Evolutionary conservation across 2,329 filamentous ascomycete species (phyloP), one percentile per base, ranked within the genome.

Genomic region (Sarocladiaceae sp.): DNA sequence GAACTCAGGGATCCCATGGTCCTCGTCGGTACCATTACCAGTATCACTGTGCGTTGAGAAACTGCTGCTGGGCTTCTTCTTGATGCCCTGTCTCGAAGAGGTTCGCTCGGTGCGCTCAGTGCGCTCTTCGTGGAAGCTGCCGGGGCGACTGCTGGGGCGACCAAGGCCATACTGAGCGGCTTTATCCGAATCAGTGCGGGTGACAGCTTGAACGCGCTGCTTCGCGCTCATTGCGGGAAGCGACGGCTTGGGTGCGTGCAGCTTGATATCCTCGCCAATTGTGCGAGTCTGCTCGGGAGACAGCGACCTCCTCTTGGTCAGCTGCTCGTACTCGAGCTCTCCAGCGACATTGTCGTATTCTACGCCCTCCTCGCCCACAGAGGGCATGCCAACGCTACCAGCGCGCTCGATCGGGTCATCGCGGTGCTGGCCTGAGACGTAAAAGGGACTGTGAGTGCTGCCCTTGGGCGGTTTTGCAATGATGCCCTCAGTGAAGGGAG

Each of bases 1-100:
- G 53, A 96, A 93, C 59, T 94, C 87, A 2, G 90, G 90, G 55
- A 96, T 95, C 18, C 90, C 91, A 45, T 89, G 82, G 51, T 93
- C 86, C 35, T 91, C 85, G 15, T 84, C 84, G 32, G 66, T 58
- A 32, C 56, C 55, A 32, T 57, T 54, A 18, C 64, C 65, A 35
- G 73, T 70, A 45, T 72, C 70, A 37, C 71, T 69, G 33, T 74
- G 73, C 29, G 70, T 60, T 43, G 74, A 73, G 47, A 72, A 71
- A 33, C 63, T 74, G 58, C 80, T 87, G 23, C 76, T 70, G 52
- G 80, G 80, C 51, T 83, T 78, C 62, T 83, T 80, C 61, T 78
- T 80, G 48, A 83, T 64, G 41, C 75, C 77, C 23, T 72, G 55
- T 60, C 52, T 62, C 55, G 47, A 76, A 57, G 45, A 70, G 54